These are phyloP conservation scores for Prunus yedoensis DNA, from an alignment of 331 rosid genomes.

Conservation along the genomic window DNA sequence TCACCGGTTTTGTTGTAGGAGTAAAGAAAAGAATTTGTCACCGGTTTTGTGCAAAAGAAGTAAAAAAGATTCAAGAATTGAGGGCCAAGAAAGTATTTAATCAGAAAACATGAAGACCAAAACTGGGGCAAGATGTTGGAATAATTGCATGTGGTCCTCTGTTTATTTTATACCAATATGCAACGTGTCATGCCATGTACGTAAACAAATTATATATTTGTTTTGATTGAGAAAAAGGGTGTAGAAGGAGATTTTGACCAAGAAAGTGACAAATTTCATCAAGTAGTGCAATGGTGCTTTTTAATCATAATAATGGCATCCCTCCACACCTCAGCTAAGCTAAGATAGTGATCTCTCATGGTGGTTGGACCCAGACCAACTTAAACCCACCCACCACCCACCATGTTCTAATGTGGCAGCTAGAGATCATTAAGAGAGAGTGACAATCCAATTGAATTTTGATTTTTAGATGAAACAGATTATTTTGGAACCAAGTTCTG, in stretches of 20 bases:
- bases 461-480: no score
- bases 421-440: neutral
- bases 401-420: neutral
- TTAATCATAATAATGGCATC: neutral
- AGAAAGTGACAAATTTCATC: neutral
- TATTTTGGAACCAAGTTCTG: no score
- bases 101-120: neutral
- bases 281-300: neutral
- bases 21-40: no score
- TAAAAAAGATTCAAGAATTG: neutral
- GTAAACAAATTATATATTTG: neutral
- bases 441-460: neutral
- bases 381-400: neutral
- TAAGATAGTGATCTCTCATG: neutral
- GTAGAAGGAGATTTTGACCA: neutral
- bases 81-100: neutral
- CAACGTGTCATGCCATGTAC: neutral
- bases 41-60: no score
- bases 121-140: neutral
- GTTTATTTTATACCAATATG: neutral
- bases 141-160: neutral
- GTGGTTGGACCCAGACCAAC: constrained; percentile 4
- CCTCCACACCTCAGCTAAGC: neutral
- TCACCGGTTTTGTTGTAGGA: neutral
- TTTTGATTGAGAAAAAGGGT: neutral